Evolutionary conservation across 1,139 yeast species (phyloP), one percentile per base, ranked within the genome.

Genomic region (Geotrichum histeridarum): DNA sequence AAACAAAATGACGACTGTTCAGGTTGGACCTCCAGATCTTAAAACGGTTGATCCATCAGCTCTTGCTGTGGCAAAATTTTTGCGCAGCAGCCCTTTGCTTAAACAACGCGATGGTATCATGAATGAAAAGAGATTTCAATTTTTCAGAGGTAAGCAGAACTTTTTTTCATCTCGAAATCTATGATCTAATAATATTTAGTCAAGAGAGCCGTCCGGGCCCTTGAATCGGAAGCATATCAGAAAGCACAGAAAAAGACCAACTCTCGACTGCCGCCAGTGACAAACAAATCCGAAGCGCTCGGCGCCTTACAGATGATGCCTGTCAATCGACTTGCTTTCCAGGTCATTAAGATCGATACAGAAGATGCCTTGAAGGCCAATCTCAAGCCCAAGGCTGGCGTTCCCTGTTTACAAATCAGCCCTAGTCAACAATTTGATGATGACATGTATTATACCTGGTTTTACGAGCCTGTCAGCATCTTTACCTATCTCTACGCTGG

Each of bases 371-470:
- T 82, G 64, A 77, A 78, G 50, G 77, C 80, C 56, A 79, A 79
- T 27, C 67, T 79, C 57, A 80, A 82, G 64, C 93, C 96, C 39
- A 84, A 82, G 66, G 83, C 80, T 64, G 84, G 83, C 12, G 80
- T 80, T 57, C 98, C 99, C 7, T 83, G 86, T 17, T 73, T 91
- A 59, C 77, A 79, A 57, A 76, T 85, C 46, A 70, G 79, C 11
- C 81, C 80, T 37, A 84, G 84, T 66, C 96, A 96, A 37, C 80
- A 79, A 18, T 74, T 90, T 61, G 77, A 75, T 45, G 85, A 87
- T n/a, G 86, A 91, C 67, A 83, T 83, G 63, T 91, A 93, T 71
- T 88, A 80, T 66, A 83, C 84, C 48, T 93, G 99, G 99, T 77
- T 82, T 57, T 90, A 83, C 72, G 81, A 80, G 59, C 89, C 91